These are phyloP conservation scores for Ensete ventricosum DNA, from an alignment of 176 grass and related monocot genomes.

Conservation along the genomic window DNA sequence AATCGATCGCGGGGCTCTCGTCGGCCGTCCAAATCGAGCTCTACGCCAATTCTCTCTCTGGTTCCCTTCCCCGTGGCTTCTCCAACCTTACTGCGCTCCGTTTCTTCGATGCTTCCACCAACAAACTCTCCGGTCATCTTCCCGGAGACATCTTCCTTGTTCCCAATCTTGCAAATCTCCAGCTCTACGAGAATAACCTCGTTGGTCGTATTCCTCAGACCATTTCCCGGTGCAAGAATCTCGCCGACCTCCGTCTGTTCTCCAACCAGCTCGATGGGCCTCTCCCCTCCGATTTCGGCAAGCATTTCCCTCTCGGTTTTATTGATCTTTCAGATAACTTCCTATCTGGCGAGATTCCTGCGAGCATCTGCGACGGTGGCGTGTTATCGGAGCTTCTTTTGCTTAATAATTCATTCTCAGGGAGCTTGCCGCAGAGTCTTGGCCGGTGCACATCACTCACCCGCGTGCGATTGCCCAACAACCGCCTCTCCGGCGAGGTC, in stretches of 20 bases:
- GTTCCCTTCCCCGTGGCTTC: conserved; percentile 50
- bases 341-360: conserved; percentile 54
- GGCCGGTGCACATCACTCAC: conserved; percentile 43
- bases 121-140: conserved; percentile 42
- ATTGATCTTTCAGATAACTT: conserved; percentile 58
- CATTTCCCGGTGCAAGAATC: conserved; percentile 25
- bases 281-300: conserved; percentile 54
- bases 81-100: conserved; percentile 43
- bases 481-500: conserved; percentile 48
- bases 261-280: conserved; percentile 45
- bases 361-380: conserved; percentile 39
- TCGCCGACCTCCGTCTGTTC: conserved; percentile 59
- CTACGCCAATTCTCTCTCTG: conserved; percentile 54
- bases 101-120: conserved; percentile 49
- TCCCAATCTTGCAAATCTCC: conserved; percentile 41
- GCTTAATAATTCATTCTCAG: conserved; percentile 52
- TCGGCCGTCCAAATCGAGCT: conserved; percentile 67
- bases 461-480: conserved; percentile 53
- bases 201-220: conserved; percentile 34
- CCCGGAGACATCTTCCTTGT: conserved; percentile 58
- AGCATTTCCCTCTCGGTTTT: conserved; percentile 39
- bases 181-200: conserved; percentile 63
- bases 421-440: conserved; percentile 44
- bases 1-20: conserved; percentile 27
- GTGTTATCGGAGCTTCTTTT: conserved; percentile 50